Evolutionary conservation across 1,284 basidiomycete species (phyloP).

Genomic region (Ceratobasidium sp.): DNA sequence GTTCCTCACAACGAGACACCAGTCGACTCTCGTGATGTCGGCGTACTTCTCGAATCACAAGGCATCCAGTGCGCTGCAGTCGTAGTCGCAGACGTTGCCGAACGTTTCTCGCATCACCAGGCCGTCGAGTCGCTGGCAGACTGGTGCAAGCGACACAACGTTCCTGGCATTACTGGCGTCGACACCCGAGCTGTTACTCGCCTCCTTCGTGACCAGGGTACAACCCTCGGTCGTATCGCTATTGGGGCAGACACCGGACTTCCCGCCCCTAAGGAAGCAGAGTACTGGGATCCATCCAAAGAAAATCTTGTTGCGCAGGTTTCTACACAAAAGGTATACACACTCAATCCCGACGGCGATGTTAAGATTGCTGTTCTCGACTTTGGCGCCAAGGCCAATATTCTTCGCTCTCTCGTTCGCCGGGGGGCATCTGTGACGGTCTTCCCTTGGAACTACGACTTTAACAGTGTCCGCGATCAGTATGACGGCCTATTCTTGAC

Average conservation of each 20-base stretch:
- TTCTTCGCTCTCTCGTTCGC: constrained; percentile 89
- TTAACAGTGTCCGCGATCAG: constrained; percentile 87
- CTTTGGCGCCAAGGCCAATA: constrained; percentile 98
- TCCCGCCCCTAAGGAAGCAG: constrained; percentile 65
- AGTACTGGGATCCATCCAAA: constrained; percentile 91
- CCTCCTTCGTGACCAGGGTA: constrained; percentile 94
- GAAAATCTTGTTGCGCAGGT: constrained; percentile 95
- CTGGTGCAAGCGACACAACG: constrained; percentile 90
- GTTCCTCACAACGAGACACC: constrained; percentile 86
- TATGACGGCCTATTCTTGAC: constrained; percentile 96
- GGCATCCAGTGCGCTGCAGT: constrained; percentile 92
- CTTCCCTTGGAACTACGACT: constrained; percentile 96
- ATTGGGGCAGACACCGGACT: constrained; percentile 77
- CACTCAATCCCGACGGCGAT: constrained; percentile 86
- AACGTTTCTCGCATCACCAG: constrained; percentile 93
- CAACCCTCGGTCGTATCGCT: constrained; percentile 91
- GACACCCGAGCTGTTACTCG: constrained; percentile 97
- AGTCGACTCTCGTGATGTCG: constrained; percentile 80
- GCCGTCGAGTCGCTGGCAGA: constrained; percentile 92
- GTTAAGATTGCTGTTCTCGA: constrained; percentile 95
- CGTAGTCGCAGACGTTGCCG: constrained; percentile 93
- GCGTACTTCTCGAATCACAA: constrained; percentile 89
- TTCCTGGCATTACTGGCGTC: constrained; percentile 95
- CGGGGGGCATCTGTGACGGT: constrained; percentile 93
- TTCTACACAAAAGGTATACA: constrained; percentile 86